Conservation (phyloP, 495 filamentous ascomycete genomes). For the Penicillium manginii region DNA sequence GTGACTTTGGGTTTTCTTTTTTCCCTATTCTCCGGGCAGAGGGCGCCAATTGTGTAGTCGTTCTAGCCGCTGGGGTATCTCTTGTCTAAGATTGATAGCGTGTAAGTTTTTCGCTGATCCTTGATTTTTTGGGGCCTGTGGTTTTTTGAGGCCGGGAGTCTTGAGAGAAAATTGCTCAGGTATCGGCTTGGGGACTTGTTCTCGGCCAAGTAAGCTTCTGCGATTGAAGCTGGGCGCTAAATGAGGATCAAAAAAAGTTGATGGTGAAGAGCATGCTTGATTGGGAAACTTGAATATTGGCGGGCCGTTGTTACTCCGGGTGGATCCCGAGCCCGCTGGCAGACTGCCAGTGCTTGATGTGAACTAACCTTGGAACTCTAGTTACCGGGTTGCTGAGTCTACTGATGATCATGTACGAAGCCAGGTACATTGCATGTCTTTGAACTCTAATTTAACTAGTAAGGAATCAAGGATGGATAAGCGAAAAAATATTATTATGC, state of each 20-base stretch:
- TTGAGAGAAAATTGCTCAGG: neutral
- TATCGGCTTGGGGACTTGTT: neutral
- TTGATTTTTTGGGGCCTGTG: neutral
- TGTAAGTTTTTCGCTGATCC: neutral
- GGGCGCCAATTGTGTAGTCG: too few species aligned
- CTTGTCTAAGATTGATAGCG: neutral
- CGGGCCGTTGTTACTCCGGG: constrained; percentile 39
- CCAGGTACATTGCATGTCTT: neutral
- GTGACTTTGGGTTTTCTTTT: neutral
- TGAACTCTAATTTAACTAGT: neutral
- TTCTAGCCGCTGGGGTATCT: neutral
- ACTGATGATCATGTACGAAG: too few species aligned
- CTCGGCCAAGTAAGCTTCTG: neutral
- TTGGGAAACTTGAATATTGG: constrained; percentile 41
- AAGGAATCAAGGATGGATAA: neutral
- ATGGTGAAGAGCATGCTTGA: constrained; percentile 28
- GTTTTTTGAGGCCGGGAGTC: neutral
- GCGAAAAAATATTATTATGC: constrained; percentile 17
- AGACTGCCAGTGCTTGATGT: neutral
- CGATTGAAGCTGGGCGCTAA: constrained; percentile 13
- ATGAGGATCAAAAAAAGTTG: constrained; percentile 17
- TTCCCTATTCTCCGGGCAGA: neutral
- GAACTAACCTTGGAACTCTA: too few species aligned
- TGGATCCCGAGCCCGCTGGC: neutral
- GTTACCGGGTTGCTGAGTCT: too few species aligned